phyloP scores from a whole-genome alignment of 2,329 filamentous ascomycete species.

The Aureobasidium namibiae region DNA sequence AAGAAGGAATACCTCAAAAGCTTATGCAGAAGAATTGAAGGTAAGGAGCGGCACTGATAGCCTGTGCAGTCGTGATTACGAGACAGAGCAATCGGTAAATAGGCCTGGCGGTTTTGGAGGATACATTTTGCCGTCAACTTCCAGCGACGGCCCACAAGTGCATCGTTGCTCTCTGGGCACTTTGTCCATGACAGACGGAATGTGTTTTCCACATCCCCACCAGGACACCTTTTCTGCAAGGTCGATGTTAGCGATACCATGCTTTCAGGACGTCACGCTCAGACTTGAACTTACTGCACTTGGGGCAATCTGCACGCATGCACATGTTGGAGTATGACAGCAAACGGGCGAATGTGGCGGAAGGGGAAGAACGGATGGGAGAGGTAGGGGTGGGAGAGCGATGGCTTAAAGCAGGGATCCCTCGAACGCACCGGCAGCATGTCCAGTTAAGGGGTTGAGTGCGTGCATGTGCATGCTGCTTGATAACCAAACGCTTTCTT shows the following conservation, averaged over 20 bases:
- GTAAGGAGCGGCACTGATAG: neutral
- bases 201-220: constrained; percentile 33
- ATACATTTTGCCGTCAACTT: constrained; percentile 50
- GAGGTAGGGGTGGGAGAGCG: neutral
- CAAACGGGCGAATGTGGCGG: neutral
- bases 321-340: constrained; percentile 4
- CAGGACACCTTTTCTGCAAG: constrained; percentile 4
- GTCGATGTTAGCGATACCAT: neutral
- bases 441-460: constrained; percentile 6
- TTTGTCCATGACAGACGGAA: constrained; percentile 51
- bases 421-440: neutral
- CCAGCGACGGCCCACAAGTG: constrained; percentile 52
- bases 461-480: constrained; percentile 6
- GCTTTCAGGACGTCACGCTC: neutral
- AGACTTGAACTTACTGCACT: constrained; percentile 28
- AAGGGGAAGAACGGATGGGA: neutral
- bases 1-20: neutral
- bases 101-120: constrained; percentile 39
- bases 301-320: constrained; percentile 30
- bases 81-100: constrained; percentile 1
- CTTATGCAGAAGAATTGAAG: neutral
- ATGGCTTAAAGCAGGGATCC: constrained; percentile 6
- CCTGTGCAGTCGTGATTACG: neutral
- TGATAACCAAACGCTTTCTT: neutral
- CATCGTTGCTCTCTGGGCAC: constrained; percentile 52